Percentiles rank a stretch among this genome's conserved stretches.
Conservation (phyloP, 2,329 filamentous ascomycete genomes). For the Cercospora zeae-maydis region DNA sequence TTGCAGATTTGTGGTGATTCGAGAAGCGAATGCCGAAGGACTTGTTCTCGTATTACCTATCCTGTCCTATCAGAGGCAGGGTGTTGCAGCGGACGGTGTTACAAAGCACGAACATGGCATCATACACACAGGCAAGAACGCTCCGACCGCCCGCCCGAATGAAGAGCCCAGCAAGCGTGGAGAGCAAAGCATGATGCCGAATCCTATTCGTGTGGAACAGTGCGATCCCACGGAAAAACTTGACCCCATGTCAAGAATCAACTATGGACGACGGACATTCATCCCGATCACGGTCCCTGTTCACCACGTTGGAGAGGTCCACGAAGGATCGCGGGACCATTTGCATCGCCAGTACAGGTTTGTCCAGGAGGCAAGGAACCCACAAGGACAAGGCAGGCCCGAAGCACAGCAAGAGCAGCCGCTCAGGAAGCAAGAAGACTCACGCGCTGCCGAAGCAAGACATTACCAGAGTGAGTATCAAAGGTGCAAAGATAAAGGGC, state of each 20-base stretch:
- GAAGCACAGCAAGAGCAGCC: background rate
- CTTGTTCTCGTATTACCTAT: background rate
- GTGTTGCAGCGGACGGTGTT: constrained; percentile 17
- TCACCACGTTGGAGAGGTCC: background rate
- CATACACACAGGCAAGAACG: constrained; percentile 21
- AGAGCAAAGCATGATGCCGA: background rate
- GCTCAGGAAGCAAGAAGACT: background rate
- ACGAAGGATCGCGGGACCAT: background rate
- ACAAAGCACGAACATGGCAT: constrained; percentile 27
- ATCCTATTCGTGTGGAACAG: background rate
- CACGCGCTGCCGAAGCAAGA: background rate
- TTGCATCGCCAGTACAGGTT: background rate
- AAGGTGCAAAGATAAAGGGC: background rate
- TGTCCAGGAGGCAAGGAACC: background rate
- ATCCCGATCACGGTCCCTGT: background rate
- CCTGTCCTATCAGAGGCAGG: constrained; percentile 19
- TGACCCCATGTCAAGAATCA: constrained; percentile 1
- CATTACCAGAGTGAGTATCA: background rate
- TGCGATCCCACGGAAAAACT: background rate
- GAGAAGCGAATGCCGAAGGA: background rate
- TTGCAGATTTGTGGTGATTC: background rate
- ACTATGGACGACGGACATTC: background rate
- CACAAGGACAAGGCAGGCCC: background rate
- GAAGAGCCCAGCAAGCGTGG: background rate
- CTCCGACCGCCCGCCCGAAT: background rate